Percentiles rank a stretch among this genome's conserved stretches.
Conservation (phyloP, 441 rosid species). For the Pelargonium exstipulatum region DNA sequence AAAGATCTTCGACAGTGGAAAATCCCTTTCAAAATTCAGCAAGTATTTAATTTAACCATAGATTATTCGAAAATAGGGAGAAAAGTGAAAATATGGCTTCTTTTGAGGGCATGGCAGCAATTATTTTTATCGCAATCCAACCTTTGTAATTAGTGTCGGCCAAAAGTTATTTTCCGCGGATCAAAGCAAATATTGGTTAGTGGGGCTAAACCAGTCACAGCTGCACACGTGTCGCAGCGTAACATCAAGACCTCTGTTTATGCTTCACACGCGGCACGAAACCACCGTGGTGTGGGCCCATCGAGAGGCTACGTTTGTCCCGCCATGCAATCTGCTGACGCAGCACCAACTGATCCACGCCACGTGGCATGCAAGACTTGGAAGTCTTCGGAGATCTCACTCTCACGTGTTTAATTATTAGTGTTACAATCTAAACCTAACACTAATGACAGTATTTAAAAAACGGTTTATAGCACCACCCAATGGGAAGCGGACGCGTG, state of each 20-base stretch:
- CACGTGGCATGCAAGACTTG: background rate
- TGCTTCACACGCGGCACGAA: background rate
- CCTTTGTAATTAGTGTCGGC: background rate
- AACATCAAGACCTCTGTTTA: background rate
- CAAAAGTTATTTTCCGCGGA: background rate
- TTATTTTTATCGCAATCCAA: too few relatives aligned
- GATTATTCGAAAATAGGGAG: too few relatives aligned
- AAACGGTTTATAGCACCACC: background rate
- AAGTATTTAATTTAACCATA: too few relatives aligned
- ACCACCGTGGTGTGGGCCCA: background rate
- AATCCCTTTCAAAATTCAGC: too few relatives aligned
- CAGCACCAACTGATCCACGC: background rate
- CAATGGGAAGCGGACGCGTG: background rate
- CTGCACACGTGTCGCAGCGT: background rate
- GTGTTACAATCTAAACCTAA: background rate
- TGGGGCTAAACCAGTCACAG: background rate
- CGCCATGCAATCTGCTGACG: background rate
- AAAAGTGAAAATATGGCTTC: too few relatives aligned
- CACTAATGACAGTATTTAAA: background rate
- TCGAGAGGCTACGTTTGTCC: background rate
- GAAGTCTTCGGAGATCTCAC: background rate
- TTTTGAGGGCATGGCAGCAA: too few relatives aligned
- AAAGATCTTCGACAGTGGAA: too few relatives aligned
- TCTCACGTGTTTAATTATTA: background rate
- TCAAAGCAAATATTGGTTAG: background rate